Evolutionary conservation across 73 alveolate species (phyloP).

Genomic region (Paramecium tetraurelia): DNA sequence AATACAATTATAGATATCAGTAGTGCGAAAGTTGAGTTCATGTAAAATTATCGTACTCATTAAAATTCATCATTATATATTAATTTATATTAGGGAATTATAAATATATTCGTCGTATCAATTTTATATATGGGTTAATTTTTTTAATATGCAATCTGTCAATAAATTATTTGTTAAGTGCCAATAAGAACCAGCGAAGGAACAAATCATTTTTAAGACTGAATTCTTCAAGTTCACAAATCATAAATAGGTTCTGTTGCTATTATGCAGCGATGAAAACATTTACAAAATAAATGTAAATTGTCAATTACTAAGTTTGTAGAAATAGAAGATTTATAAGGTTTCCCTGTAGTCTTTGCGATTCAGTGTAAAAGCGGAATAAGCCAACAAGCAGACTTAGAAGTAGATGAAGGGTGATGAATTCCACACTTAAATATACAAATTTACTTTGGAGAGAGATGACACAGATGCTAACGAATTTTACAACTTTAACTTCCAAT

Average conservation of each 20-base stretch:
- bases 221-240: neutral
- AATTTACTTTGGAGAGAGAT: constrained; percentile 32
- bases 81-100: neutral
- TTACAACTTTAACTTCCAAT: constrained; percentile 1
- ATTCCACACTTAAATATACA: constrained; percentile 32
- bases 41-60: neutral
- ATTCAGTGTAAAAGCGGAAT: neutral
- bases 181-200: neutral
- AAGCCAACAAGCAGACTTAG: neutral
- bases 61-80: neutral
- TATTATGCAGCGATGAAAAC: neutral
- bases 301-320: neutral
- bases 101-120: neutral
- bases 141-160: neutral
- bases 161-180: neutral
- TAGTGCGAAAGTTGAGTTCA: constrained; percentile 24
- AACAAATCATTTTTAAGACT: constrained; percentile 2
- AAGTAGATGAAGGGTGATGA: constrained; percentile 39
- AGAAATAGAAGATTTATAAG: constrained; percentile 3
- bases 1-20: neutral
- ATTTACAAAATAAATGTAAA: constrained; percentile 26
- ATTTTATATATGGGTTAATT: neutral
- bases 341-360: neutral
- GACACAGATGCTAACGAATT: constrained; percentile 35
- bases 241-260: neutral